Base-by-base conservation (phyloP, 2,329 filamentous ascomycete species). In the Atkinsonella texensis region DNA sequence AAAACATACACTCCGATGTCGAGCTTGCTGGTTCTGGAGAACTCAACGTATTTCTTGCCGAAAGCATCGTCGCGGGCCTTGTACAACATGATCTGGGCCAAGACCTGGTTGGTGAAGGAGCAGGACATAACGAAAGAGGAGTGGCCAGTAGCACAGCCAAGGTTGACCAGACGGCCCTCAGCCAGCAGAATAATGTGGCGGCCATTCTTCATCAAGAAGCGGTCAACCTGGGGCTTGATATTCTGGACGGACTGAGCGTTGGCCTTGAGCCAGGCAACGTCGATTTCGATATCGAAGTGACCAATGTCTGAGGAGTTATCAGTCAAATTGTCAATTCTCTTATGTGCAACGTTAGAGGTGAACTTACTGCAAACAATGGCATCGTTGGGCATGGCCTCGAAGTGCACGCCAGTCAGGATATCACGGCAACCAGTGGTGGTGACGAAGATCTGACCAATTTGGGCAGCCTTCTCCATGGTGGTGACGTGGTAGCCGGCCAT, bases 41-140 rank as follows among this genome's bases (percentile, higher is more conserved):
- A 98, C 76, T 96, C 93, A 64, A 90, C 75, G 77, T 96, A 95
- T 82, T 96, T 96, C 75, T 87, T 77, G 74, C 85, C 82, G 71
- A 95, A 98, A 53, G 77, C 85, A 69, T 80, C 81, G 70, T 97
- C 90, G 65, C 85, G 79, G 65, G 83, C 85, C 86, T 97, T 97
- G 87, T 75, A 98, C 67, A 98, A 79, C 79, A 95, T 85, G 77
- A 98, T 97, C 80, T 98, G 93, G 62, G 93, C 93, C 71, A 98
- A 88, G 65, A 97, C 93, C 82, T 98, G 93, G 86, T 98, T 98
- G 82, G 90, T 95, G 86, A 98, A 98, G 59, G 91, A 97, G 86
- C 93, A 98, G 65, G 90, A 96, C 93, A 98, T 97, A 62, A 98
- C 93, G 74, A 98, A 98, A 50, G 91, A 97, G 62, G 90, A 95